Evolutionary conservation across 164 flowering plant genomes (phyloP).

Genomic region (Piper betle): DNA sequence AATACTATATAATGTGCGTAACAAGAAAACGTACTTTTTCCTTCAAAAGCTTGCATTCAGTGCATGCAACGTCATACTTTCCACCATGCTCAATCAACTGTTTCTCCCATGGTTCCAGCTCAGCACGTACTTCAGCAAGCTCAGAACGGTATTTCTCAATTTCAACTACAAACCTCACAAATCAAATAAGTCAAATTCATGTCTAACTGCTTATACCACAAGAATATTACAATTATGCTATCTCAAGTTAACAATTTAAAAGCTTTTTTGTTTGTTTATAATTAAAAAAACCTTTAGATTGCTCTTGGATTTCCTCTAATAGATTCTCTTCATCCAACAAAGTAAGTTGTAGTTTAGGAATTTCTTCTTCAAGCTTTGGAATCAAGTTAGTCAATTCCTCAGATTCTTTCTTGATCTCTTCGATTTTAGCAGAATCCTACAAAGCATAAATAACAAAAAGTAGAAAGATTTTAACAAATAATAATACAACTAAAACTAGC

Average conservation of each 20-base stretch:
- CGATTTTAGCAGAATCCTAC: conserved; percentile 67
- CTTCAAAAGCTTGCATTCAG: conserved; percentile 60
- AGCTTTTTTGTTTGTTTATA: neutral
- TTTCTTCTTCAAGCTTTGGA: conserved; percentile 67
- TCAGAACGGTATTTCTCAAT: conserved; percentile 62
- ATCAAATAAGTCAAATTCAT: neutral
- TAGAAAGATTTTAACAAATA: neutral
- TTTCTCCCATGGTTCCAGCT: conserved; percentile 90
- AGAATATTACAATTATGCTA: too few species aligned
- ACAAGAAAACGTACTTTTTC: conserved; percentile 50
- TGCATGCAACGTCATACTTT: conserved; percentile 74
- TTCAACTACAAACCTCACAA: conserved; percentile 43
- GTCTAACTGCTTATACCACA: too few species aligned
- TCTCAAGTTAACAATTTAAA: too few species aligned
- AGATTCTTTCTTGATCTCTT: conserved; percentile 37
- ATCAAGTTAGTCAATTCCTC: conserved; percentile 48
- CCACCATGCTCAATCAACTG: conserved; percentile 75
- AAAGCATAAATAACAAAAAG: conserved; percentile 7
- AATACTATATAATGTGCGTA: neutral
- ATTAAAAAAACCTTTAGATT: conserved; percentile 51
- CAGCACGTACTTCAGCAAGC: conserved; percentile 66
- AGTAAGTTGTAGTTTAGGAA: conserved; percentile 49
- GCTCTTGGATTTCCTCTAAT: conserved; percentile 68
- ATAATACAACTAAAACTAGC: neutral
- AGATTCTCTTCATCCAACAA: conserved; percentile 54